Evolutionary conservation across 257 asterid genomes (phyloP).

Genomic region (Voacanga thouarsii): DNA sequence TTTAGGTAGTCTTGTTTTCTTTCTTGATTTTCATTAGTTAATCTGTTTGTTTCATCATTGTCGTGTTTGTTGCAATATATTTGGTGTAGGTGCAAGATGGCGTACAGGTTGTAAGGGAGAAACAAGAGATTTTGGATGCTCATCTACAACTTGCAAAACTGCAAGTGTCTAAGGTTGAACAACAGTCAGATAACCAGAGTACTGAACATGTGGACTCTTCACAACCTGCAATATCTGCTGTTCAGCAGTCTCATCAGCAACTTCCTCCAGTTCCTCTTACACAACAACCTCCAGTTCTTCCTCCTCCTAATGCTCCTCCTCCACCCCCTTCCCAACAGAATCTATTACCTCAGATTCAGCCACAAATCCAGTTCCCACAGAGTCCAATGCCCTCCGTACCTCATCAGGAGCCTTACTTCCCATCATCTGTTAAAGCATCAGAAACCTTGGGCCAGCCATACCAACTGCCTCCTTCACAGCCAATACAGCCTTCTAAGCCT

Average conservation of each 20-base stretch:
- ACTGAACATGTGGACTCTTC: constrained; percentile 36
- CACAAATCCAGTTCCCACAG: constrained; percentile 52
- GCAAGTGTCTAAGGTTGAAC: constrained; percentile 54
- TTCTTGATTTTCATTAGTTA: background rate
- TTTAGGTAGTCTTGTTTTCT: background rate
- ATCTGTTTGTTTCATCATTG: background rate
- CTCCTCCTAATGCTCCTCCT: constrained; percentile 53
- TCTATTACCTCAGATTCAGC: constrained; percentile 48
- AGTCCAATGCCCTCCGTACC: constrained; percentile 52
- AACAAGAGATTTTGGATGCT: constrained; percentile 77
- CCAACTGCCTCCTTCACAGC: constrained; percentile 51
- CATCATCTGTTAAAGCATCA: constrained; percentile 52
- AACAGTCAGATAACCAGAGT: constrained; percentile 43
- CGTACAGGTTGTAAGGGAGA: constrained; percentile 62
- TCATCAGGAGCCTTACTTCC: constrained; percentile 58
- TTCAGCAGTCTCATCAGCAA: constrained; percentile 51
- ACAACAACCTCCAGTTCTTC: constrained; percentile 39
- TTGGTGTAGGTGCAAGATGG: constrained; percentile 71
- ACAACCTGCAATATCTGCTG: constrained; percentile 41
- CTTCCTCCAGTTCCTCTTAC: constrained; percentile 38
- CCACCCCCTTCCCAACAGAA: constrained; percentile 51
- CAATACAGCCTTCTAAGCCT: constrained; percentile 26
- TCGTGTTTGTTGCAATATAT: constrained; percentile 12
- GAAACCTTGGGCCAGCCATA: constrained; percentile 55
- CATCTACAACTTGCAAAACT: constrained; percentile 62